Base-by-base conservation (phyloP, 2,329 filamentous ascomycete species). In the Epichloe uncinata region DNA sequence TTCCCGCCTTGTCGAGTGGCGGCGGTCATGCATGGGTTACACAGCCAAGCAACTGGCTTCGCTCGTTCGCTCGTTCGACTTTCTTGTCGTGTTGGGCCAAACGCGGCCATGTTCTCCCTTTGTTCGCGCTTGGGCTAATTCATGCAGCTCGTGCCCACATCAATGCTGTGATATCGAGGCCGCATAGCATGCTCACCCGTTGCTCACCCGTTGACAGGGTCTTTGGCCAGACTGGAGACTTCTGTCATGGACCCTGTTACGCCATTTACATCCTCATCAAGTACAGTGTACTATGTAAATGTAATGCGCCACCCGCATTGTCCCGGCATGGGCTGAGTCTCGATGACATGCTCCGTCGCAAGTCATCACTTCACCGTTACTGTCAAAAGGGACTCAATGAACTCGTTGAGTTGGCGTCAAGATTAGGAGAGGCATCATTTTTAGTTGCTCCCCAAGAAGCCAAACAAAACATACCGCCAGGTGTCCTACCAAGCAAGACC, bases 1-100 rank as follows among this genome's bases (percentile, higher is more conserved):
- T 40, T 45, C 22, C 22, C 13, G 46, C 42, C 48, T 40, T 40
- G 45, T 43, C 47, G 38, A 53, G 51, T 53, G 51, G 49, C 49
- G 43, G 49, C 49, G 43, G 49, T 15, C 36, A 16, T 35, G 36
- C 20, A 48, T 48, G 42, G 45, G 51, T 53, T 47, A 45, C 51
- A 53, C 51, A 36, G 33, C 43, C n/a, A 38, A 34, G 15, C 37
- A 35, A 46, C 40, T 47, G 48, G n/a, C 26, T 47, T 46, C 3
- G 33, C 26, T 15, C n/a, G 16, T 16, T 46, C 3, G 33, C 26
- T 15, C n/a, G 16, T 16, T 47, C 46, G 45, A 13, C 34, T 46
- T 49, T 40, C 11, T 37, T 43, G 40, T 45, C 37, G 4, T 37
- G 20, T 36, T 49, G 13, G 36, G 22, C 43, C 16, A 36, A 15